phyloP scores from a whole-genome alignment of 257 asterid genomes.

The Pogostemon cablin region DNA sequence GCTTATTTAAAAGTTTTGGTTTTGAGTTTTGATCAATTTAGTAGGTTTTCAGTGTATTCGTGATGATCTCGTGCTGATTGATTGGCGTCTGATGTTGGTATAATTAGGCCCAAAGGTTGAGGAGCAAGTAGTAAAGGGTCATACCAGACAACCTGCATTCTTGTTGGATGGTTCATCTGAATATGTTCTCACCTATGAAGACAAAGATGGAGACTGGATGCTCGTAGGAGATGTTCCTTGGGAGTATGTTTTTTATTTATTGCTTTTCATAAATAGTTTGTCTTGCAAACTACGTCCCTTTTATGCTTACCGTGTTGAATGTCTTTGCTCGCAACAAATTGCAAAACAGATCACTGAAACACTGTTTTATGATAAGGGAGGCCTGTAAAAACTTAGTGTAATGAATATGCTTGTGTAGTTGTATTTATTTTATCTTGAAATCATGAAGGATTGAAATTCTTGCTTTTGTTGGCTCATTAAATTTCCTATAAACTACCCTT shows the following conservation, averaged over 20 bases:
- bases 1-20: background rate
- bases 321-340: background rate
- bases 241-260: conserved; percentile 58
- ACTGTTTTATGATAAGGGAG: no score
- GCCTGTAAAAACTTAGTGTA: no score
- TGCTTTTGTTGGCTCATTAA: no score
- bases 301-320: background rate
- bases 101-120: conserved; percentile 51
- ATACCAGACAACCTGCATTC: conserved; percentile 38
- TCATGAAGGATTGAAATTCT: no score
- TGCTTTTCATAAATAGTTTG: background rate
- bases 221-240: conserved; percentile 95
- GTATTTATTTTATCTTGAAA: no score
- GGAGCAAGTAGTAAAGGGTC: conserved; percentile 42
- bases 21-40: background rate
- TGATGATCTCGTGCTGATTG: conserved; percentile 8
- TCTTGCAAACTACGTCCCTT: background rate
- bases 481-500: background rate
- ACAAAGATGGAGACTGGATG: conserved; percentile 95
- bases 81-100: conserved; percentile 7
- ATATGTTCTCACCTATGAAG: conserved; percentile 85
- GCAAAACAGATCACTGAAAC: background rate
- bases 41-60: background rate
- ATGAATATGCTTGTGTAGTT: no score
- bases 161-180: conserved; percentile 70